phyloP scores from a whole-genome alignment of 306 rosid genomes.

The Trifolium subterraneum region DNA sequence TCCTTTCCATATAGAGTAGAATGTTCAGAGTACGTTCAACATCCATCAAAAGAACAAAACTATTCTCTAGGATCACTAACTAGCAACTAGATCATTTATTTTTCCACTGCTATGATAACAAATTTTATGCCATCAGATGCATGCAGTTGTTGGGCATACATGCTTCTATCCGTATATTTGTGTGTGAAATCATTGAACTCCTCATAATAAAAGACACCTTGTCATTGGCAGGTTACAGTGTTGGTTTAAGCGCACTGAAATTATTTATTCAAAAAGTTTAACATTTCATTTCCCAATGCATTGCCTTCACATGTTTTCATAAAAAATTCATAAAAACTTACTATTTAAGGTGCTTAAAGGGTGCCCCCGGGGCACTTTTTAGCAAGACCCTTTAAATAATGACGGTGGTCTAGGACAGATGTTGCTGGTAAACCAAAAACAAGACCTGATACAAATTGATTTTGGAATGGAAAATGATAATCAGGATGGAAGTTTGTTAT shows the following conservation, averaged over 20 bases:
- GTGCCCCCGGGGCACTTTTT: too few relatives aligned
- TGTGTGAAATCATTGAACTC: neutral
- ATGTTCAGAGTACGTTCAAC: constrained; percentile 20
- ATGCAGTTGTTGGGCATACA: constrained; percentile 2
- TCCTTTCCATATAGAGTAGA: constrained; percentile 31
- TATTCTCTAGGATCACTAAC: constrained; percentile 12
- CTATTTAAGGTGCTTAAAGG: too few relatives aligned
- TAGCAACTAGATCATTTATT: neutral
- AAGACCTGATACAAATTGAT: constrained; percentile 6
- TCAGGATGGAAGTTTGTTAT: constrained; percentile 14
- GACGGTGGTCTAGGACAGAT: neutral
- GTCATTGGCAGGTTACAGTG: constrained; percentile 26
- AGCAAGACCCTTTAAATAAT: neutral
- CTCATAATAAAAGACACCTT: constrained; percentile 4
- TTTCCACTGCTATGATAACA: constrained; percentile 11
- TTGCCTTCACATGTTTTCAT: too few relatives aligned
- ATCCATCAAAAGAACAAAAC: constrained; percentile 25
- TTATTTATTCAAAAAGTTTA: too few relatives aligned
- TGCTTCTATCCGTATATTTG: constrained; percentile 18
- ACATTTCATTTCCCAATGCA: too few relatives aligned
- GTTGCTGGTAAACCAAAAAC: constrained; percentile 14
- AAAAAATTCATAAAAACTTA: too few relatives aligned
- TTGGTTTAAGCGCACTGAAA: constrained; percentile 30
- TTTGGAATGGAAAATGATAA: constrained; percentile 22
- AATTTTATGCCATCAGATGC: constrained; percentile 16